Conservation (phyloP, 2,329 filamentous ascomycete genomes). For the Apiospora saccharicola region DNA sequence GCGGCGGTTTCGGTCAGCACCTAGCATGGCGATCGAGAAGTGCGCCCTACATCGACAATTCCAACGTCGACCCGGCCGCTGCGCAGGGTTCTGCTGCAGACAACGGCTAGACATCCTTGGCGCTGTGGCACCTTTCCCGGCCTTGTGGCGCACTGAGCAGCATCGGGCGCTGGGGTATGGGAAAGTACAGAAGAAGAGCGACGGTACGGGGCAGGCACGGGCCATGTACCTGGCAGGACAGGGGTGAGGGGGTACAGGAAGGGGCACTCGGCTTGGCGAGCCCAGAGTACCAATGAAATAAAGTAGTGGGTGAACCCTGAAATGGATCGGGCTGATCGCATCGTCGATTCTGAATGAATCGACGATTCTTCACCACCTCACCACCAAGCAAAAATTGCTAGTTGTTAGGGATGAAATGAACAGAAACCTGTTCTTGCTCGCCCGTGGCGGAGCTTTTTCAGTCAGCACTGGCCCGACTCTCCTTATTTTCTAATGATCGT, state of each 20-base stretch:
- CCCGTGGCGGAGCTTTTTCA: not conserved
- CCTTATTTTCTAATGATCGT: not conserved
- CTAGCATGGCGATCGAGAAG: constrained; percentile 16
- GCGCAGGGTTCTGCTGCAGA: constrained; percentile 23
- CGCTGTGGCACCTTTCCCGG: constrained; percentile 24
- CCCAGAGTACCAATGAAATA: not conserved
- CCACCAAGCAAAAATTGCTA: constrained; percentile 1
- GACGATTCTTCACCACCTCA: not conserved
- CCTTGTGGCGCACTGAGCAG: constrained; percentile 15
- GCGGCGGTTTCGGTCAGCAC: constrained; percentile 20
- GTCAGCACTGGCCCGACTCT: not conserved
- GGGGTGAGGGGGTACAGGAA: too few relatives aligned
- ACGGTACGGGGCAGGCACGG: not conserved
- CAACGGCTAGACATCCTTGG: constrained; percentile 20
- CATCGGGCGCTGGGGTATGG: not conserved
- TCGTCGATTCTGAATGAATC: constrained; percentile 6
- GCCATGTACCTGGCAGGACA: not conserved
- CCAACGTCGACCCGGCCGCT: constrained; percentile 10
- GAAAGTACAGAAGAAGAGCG: not conserved
- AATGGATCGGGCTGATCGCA: constrained; percentile 15
- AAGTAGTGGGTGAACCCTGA: constrained; percentile 18
- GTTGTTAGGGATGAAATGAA: constrained; percentile 1
- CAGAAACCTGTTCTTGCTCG: constrained; percentile 10
- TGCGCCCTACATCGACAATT: constrained; percentile 25
- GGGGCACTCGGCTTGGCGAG: too few relatives aligned